Evolutionary conservation across 2,329 filamentous ascomycete species (phyloP), one percentile per base, ranked within the genome.

Genomic region (Thielaviopsis euricoi): DNA sequence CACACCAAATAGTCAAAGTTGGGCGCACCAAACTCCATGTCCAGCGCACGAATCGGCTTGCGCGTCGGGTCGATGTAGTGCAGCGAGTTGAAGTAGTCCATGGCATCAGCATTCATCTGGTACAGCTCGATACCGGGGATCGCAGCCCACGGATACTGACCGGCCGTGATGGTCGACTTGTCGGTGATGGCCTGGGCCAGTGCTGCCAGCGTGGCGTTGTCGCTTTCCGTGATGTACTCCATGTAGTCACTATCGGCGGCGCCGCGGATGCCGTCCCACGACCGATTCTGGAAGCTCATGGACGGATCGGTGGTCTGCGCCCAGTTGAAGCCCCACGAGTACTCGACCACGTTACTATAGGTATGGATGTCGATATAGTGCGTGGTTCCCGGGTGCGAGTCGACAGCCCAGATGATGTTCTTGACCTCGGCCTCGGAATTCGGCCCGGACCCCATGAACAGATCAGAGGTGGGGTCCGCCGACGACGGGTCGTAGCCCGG

Each of bases 321-420:
- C 52, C 75, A 71, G 62, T 81, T 78, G 61, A 77, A 75, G 22
- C 79, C 78, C 78, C 78, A 82, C 57, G 70, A 72, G 66, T 80
- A 81, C 15, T 82, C 67, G 19, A 82, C 69, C 33, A 74, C 69
- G 2, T 75, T 76, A 0, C 71, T 70, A 26, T 71, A 76, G 1
- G 77, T 79, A 70, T 82, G 79, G 51, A 82, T 70, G 62, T 82
- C 79, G 60, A 81, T 67, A 65, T 79, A 79, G 77, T 78, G 82
- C 26, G 74, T 70, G 52, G 82, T 67, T 51, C 73, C 72, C 53
- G 69, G 66, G 66, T 74, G 76, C 26, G 71, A 69, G 62, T 76
- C 71, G 64, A 80, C 68, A 7, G 78, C 66, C 68, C 75, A 79
- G 59, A 73, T 74, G 59, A 80, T 71, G 64, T 74, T 78, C 65